phyloP scores from a whole-genome alignment of 495 filamentous ascomycete genomes.

The Apodospora peruviana region DNA sequence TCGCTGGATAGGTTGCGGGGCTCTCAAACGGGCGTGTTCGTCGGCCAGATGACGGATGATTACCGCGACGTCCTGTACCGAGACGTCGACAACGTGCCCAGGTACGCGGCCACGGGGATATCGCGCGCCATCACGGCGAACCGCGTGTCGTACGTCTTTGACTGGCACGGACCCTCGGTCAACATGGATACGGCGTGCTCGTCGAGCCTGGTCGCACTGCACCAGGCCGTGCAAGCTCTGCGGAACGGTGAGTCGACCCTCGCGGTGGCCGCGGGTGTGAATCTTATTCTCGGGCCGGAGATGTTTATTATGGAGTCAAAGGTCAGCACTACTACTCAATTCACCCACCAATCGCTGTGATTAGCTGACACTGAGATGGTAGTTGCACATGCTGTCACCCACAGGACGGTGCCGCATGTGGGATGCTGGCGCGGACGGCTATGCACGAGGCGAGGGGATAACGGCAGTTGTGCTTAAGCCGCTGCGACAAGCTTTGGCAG shows the following conservation, averaged over 20 bases:
- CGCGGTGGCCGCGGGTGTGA: slow-evolving; percentile 47
- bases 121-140: slow-evolving; percentile 33
- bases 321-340: slow-evolving; percentile 33
- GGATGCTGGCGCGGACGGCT: slow-evolving; percentile 55
- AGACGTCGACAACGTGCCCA: slow-evolving; percentile 6
- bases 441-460: slow-evolving; percentile 55
- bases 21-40: slow-evolving; percentile 40
- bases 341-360: slow-evolving; percentile 55
- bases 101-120: slow-evolving; percentile 24
- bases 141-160: slow-evolving; percentile 45
- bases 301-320: slow-evolving; percentile 24
- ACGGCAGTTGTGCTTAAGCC: slow-evolving; percentile 49
- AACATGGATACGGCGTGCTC: slow-evolving; percentile 54
- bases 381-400: slow-evolving; percentile 30
- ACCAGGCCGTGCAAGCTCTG: slow-evolving; percentile 46
- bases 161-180: slow-evolving; percentile 33
- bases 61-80: slow-evolving; percentile 49
- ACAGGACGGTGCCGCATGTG: slow-evolving; percentile 49
- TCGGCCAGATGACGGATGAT: slow-evolving; percentile 63
- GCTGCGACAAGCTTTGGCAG: slow-evolving; percentile 40
- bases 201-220: slow-evolving; percentile 46
- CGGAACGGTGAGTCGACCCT: slow-evolving; percentile 25
- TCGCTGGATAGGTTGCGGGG: slow-evolving; percentile 17
- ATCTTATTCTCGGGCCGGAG: slow-evolving; percentile 47
- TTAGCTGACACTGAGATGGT: slow-evolving; percentile 51